Evolutionary conservation across 352 stramenopile genomes (phyloP).

Genomic region (Globisporangium mamillatum): DNA sequence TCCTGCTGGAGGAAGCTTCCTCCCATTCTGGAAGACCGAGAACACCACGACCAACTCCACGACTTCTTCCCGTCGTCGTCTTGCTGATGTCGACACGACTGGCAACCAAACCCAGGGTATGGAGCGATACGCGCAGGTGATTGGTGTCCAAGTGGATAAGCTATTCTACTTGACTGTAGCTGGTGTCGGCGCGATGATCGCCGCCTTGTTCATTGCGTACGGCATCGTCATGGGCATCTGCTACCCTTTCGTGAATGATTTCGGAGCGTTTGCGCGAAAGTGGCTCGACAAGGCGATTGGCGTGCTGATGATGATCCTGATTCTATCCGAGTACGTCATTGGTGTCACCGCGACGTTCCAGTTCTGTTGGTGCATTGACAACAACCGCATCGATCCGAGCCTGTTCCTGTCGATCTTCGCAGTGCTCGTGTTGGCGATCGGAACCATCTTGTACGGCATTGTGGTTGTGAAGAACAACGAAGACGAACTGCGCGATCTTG

Average conservation of each 20-base stretch:
- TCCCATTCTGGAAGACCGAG: slow-evolving; percentile 57
- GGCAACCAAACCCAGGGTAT: slow-evolving; percentile 55
- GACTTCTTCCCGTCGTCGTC: slow-evolving; percentile 24
- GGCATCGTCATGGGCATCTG: slow-evolving; percentile 40
- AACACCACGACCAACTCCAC: slow-evolving; percentile 6
- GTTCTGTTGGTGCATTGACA: slow-evolving; percentile 80
- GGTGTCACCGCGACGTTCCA: slow-evolving; percentile 81
- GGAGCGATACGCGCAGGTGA: slow-evolving; percentile 73
- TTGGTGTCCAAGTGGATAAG: slow-evolving; percentile 74
- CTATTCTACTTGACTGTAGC: slow-evolving; percentile 80
- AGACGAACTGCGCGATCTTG: slow-evolving; percentile 75
- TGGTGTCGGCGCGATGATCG: slow-evolving; percentile 48
- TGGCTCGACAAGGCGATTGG: slow-evolving; percentile 80
- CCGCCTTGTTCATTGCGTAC: slow-evolving; percentile 47
- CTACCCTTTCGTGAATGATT: slow-evolving; percentile 55
- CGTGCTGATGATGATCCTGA: slow-evolving; percentile 80
- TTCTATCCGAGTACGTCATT: slow-evolving; percentile 83
- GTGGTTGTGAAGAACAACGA: slow-evolving; percentile 72
- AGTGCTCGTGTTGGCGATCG: slow-evolving; percentile 68
- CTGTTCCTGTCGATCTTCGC: slow-evolving; percentile 65
- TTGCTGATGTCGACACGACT: slow-evolving; percentile 22
- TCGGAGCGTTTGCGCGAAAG: slow-evolving; percentile 52
- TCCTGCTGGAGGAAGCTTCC: slow-evolving; percentile 56
- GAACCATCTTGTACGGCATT: slow-evolving; percentile 77
- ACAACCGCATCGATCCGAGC: slow-evolving; percentile 48